phyloP scores from a whole-genome alignment of 805 yeast genomes.

The Priceomyces medius region DNA sequence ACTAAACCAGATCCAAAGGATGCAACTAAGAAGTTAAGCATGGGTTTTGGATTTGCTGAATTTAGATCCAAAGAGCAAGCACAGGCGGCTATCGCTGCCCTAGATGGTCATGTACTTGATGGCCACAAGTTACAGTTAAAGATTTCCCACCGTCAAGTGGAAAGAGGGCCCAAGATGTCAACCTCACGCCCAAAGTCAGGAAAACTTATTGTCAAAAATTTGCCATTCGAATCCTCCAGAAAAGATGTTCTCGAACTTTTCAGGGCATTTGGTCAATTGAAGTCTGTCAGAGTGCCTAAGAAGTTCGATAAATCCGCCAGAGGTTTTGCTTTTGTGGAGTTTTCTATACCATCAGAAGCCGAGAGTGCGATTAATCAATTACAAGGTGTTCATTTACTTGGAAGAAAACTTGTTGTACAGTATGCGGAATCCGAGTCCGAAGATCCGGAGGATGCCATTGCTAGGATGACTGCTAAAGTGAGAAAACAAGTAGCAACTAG shows the following conservation, averaged over 20 bases:
- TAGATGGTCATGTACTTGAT: constrained; percentile 77
- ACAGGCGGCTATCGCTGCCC: constrained; percentile 62
- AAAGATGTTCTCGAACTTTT: constrained; percentile 90
- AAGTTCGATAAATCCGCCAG: constrained; percentile 93
- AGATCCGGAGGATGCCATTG: constrained; percentile 87
- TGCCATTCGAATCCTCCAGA: constrained; percentile 94
- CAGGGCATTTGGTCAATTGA: constrained; percentile 91
- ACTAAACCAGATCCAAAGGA: constrained; percentile 85
- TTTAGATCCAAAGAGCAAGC: constrained; percentile 80
- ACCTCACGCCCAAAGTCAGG: constrained; percentile 47
- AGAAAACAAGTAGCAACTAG: constrained; percentile 76
- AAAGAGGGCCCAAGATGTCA: constrained; percentile 20
- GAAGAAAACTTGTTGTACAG: constrained; percentile 91
- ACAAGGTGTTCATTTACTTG: constrained; percentile 93
- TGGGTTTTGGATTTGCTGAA: constrained; percentile 98
- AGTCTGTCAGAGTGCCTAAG: constrained; percentile 93
- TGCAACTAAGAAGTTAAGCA: constrained; percentile 65
- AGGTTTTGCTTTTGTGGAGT: constrained; percentile 98
- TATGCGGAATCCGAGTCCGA: constrained; percentile 81
- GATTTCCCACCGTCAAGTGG: constrained; percentile 69
- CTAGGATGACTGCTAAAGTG: constrained; percentile 84
- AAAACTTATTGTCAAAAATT: constrained; percentile 90
- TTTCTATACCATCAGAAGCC: constrained; percentile 80
- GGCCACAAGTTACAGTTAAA: constrained; percentile 91
- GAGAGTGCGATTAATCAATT: constrained; percentile 90